Evolutionary conservation across 2,329 filamentous ascomycete genomes (phyloP).

Genomic region (Dactylellina parvicollis): DNA sequence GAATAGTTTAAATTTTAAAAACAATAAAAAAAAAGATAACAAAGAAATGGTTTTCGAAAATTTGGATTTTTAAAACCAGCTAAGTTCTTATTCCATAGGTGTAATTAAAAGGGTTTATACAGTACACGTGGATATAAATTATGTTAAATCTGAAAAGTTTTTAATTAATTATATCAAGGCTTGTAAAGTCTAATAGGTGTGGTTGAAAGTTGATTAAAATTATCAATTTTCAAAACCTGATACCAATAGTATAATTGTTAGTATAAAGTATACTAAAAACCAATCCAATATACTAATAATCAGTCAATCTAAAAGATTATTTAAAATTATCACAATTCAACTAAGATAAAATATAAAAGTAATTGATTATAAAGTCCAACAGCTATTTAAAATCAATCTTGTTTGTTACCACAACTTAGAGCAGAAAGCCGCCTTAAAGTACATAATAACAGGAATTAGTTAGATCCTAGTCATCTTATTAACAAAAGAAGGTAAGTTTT

Average conservation of each 20-base stretch:
- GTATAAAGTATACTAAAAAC: not conserved
- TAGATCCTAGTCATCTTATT: slow-evolving; percentile 3
- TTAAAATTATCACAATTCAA: not conserved
- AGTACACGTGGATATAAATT: not conserved
- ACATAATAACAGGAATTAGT: not conserved
- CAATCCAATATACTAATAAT: not conserved
- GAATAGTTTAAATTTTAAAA: slow-evolving; percentile 3
- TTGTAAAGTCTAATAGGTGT: not conserved
- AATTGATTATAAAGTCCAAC: not conserved
- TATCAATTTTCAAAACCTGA: not conserved
- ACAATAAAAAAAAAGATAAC: not conserved
- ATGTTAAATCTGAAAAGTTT: slow-evolving; percentile 8
- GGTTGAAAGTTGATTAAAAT: slow-evolving; percentile 3
- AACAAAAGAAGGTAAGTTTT: not conserved
- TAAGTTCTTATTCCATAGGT: not conserved
- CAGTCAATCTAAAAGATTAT: slow-evolving; percentile 9
- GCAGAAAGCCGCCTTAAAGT: not conserved
- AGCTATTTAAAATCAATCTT: not conserved
- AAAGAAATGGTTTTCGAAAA: not conserved
- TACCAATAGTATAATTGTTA: not conserved
- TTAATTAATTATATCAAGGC: slow-evolving; percentile 1
- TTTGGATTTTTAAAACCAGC: not conserved
- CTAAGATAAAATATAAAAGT: not conserved
- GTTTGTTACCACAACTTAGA: slow-evolving; percentile 1
- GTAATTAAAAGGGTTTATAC: not conserved